Evolutionary conservation across 2,329 filamentous ascomycete genomes (phyloP), one percentile per base, ranked within the genome.

Genomic region (Colletotrichum cereale): DNA sequence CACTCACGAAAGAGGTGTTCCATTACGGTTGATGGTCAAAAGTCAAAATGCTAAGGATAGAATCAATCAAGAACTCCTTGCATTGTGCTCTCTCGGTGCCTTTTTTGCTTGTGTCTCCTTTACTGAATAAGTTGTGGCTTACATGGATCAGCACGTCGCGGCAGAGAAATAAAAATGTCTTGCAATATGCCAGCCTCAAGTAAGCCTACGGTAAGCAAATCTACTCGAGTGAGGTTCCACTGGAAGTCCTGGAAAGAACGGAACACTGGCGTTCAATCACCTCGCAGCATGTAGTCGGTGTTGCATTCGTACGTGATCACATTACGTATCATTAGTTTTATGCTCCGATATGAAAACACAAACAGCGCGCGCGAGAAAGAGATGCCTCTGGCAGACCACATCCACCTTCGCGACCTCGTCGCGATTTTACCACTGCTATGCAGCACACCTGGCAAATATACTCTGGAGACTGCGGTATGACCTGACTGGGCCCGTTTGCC

Each of bases 1-100:
- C 67, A 55, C 58, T 72, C 40, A 72, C 58, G 66, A 72, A 55
- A 68, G 66, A 53, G 69, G 58, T 69, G 58, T 68, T 72, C 52
- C 66, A 60, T 53, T 68, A 69, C 18, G 69, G 63, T 62, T 71
- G 68, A 64, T 60, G 65, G 58, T 61, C 58, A 53, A 64, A 64
- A 68, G 53, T 72, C 44, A 55, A 61, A 68, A 60, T 69, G 69
- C 48, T 50, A 55, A 60, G 52, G 44, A 60, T 69, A 72, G 58
- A 60, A 52, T 64, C n/a, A 60, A 58, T 60, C 53, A 72, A 67
- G 56, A 34, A 47, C 21, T 55, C 53, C 55, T 64, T 72, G 64
- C 69, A 69, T 64, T 60, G 24, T 34, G 26, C 29, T 21, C 29
- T 12, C n/a, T 42, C 10, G 40, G 48, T 24, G 21, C 31, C 21